phyloP scores from a whole-genome alignment of 2,329 filamentous ascomycete species.

The Colletotrichum horii region DNA sequence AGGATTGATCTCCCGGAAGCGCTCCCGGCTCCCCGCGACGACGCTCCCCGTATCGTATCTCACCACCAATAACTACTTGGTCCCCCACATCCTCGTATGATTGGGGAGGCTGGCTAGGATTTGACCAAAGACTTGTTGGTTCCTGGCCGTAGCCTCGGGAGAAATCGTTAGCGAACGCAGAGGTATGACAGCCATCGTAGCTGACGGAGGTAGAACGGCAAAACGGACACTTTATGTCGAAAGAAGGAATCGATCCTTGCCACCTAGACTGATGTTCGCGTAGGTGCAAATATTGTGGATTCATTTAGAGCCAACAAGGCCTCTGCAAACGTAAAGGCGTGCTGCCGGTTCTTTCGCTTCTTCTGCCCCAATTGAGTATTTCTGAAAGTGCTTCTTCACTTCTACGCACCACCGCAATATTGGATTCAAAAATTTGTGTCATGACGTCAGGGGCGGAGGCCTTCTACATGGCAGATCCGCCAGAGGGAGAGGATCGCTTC shows the following conservation, averaged over 20 bases:
- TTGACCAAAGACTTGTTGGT: neutral
- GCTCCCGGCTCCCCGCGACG: neutral
- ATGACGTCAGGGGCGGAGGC: neutral
- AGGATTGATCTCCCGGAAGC: neutral
- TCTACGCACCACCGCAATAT: neutral
- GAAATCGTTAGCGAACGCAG: neutral
- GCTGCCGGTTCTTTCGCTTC: rapidly evolving
- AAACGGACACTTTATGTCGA: neutral
- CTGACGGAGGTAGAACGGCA: neutral
- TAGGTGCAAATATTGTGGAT: neutral
- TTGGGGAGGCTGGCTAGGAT: neutral
- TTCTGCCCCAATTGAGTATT: rapidly evolving
- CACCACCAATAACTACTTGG: neutral
- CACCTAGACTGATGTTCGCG: neutral
- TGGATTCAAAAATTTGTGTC: neutral
- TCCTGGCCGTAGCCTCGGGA: neutral
- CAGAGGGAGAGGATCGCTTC: neutral
- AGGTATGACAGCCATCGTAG: rapidly evolving
- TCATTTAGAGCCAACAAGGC: neutral
- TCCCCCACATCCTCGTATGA: neutral
- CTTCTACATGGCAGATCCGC: neutral
- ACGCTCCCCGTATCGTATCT: neutral
- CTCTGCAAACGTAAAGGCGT: rapidly evolving
- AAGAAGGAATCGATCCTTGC: neutral
- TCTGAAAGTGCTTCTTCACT: neutral